Conservation (phyloP, 1,284 basidiomycete species). For the Exsudoporus floridanus region DNA sequence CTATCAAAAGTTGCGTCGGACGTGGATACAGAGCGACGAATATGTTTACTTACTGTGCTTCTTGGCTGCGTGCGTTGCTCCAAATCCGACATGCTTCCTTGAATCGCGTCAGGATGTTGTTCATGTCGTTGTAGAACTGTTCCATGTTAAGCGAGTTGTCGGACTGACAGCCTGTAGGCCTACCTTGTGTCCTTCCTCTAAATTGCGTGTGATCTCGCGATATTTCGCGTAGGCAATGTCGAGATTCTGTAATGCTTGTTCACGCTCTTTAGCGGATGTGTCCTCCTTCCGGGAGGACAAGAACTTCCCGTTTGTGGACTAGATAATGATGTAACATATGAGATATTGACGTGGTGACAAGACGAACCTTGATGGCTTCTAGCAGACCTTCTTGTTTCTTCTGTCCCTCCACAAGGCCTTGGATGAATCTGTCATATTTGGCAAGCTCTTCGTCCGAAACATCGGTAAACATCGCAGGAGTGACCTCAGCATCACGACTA, state of each 20-base stretch:
- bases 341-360: background rate
- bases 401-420: slow-evolving; percentile 61
- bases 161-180: background rate
- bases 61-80: slow-evolving; percentile 67
- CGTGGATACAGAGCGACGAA: background rate
- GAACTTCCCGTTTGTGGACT: slow-evolving; percentile 79
- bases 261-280: slow-evolving; percentile 76
- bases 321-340: slow-evolving; percentile 1
- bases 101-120: slow-evolving; percentile 68
- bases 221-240: slow-evolving; percentile 90
- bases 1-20: slow-evolving; percentile 26
- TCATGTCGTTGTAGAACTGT: slow-evolving; percentile 84
- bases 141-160: background rate
- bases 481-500: slow-evolving; percentile 68
- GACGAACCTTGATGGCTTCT: slow-evolving; percentile 63
- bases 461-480: slow-evolving; percentile 84
- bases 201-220: slow-evolving; percentile 79
- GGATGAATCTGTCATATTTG: slow-evolving; percentile 78
- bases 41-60: slow-evolving; percentile 40
- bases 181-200: slow-evolving; percentile 87
- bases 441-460: slow-evolving; percentile 75
- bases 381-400: slow-evolving; percentile 67
- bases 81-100: slow-evolving; percentile 75
- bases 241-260: slow-evolving; percentile 82
- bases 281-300: slow-evolving; percentile 80